These are phyloP conservation scores for Leonotis leonurus DNA, from an alignment of 257 asterid species.

Conservation along the genomic window DNA sequence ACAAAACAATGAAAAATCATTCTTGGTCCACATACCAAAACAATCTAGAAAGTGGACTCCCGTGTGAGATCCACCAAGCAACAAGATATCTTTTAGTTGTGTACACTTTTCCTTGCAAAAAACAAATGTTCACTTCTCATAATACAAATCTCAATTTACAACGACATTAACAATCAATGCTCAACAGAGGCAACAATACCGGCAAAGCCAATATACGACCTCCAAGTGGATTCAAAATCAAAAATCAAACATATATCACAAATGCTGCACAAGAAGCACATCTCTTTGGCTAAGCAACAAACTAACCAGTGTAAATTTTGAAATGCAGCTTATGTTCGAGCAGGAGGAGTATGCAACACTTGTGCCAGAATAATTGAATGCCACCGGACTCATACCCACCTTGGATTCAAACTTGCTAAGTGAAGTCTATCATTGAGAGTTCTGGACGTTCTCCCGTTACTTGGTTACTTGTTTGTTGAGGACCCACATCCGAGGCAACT, in stretches of 20 bases:
- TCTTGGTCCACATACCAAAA: no score
- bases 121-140: neutral
- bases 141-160: constrained; percentile 15
- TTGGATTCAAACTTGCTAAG: constrained; percentile 26
- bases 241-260: neutral
- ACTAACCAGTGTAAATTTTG: neutral
- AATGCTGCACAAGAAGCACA: neutral
- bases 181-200: neutral
- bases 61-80: no score
- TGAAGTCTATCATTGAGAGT: constrained; percentile 62
- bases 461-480: constrained; percentile 34
- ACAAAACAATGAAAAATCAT: no score
- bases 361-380: neutral
- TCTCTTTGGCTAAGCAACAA: neutral
- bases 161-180: neutral
- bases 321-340: neutral
- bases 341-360: no score
- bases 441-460: constrained; percentile 38
- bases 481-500: constrained; percentile 13
- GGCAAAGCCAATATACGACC: neutral
- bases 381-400: neutral
- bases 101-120: no score
- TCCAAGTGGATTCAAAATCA: neutral
- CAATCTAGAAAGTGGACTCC: no score
- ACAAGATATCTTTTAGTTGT: no score